These are phyloP conservation scores for Escovopsis weberi DNA, from an alignment of 2,329 filamentous ascomycete species.

Conservation along the genomic window DNA sequence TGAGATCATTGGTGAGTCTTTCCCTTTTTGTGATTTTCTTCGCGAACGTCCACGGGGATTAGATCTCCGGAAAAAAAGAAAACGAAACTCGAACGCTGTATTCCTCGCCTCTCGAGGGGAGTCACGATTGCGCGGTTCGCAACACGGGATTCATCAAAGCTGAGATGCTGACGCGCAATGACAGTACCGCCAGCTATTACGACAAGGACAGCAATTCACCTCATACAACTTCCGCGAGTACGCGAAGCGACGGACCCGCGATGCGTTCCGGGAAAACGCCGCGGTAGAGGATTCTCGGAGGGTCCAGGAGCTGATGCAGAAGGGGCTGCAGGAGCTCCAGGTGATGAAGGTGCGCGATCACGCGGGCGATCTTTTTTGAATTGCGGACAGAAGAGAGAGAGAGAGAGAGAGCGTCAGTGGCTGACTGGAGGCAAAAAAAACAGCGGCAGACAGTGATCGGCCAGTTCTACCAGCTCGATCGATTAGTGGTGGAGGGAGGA, in stretches of 20 bases:
- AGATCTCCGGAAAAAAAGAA: too few relatives aligned
- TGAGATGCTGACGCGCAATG: background rate
- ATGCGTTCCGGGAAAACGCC: conserved; percentile 76
- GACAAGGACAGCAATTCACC: conserved; percentile 74
- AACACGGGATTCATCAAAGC: too few relatives aligned
- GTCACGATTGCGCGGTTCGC: too few relatives aligned
- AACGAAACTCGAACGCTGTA: too few relatives aligned
- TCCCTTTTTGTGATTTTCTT: background rate
- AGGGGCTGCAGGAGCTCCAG: conserved; percentile 74
- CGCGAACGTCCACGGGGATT: too few relatives aligned
- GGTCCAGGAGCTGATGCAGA: conserved; percentile 81
- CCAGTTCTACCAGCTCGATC: conserved; percentile 86
- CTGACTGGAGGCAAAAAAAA: background rate
- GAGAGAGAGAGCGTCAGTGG: too few relatives aligned
- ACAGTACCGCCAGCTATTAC: conserved; percentile 83
- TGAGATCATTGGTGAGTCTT: conserved; percentile 37
- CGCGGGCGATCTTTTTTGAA: too few relatives aligned
- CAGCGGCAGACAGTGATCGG: conserved; percentile 91
- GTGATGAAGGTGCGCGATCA: conserved; percentile 62
- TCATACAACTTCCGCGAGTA: conserved; percentile 98
- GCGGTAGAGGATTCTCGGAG: conserved; percentile 55
- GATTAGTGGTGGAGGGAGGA: conserved; percentile 81
- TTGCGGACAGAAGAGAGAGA: background rate
- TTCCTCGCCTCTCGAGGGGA: too few relatives aligned
- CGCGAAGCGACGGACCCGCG: conserved; percentile 75